Conservation (phyloP, 305 asterid genomes). For the Stenogyne calaminthoides region DNA sequence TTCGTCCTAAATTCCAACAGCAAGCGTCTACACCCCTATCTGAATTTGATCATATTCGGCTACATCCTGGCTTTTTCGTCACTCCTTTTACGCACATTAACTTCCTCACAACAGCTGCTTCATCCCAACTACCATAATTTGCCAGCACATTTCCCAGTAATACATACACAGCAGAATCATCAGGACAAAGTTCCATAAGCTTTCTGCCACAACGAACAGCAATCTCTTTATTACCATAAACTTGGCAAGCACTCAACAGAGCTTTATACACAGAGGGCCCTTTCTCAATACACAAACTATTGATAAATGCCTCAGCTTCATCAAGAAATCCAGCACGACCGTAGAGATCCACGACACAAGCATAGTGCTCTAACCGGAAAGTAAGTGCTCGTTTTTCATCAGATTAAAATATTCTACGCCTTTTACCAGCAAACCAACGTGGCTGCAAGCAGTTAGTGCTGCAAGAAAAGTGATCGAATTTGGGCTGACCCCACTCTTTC, state of each 20-base stretch:
- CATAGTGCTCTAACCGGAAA: slow-evolving; percentile 59
- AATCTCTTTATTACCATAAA: slow-evolving; percentile 61
- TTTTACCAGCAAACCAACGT: slow-evolving; percentile 56
- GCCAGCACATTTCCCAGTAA: slow-evolving; percentile 61
- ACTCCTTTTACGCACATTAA: slow-evolving; percentile 50
- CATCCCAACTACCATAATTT: slow-evolving; percentile 60
- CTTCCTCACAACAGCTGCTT: slow-evolving; percentile 52
- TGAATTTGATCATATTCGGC: slow-evolving; percentile 46
- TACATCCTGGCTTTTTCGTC: slow-evolving; percentile 55
- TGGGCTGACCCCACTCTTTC: slow-evolving; percentile 43
- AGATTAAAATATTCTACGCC: slow-evolving; percentile 55
- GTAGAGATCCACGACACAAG: slow-evolving; percentile 66
- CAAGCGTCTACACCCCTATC: too few relatives aligned
- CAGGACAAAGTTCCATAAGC: slow-evolving; percentile 57
- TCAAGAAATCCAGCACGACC: slow-evolving; percentile 58
- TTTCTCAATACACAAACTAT: slow-evolving; percentile 51
- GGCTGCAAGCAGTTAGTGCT: slow-evolving; percentile 64
- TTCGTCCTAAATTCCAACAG: too few relatives aligned
- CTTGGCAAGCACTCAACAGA: slow-evolving; percentile 52
- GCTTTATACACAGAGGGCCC: slow-evolving; percentile 54
- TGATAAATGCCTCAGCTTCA: slow-evolving; percentile 57
- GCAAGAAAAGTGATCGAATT: slow-evolving; percentile 57
- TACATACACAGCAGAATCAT: slow-evolving; percentile 58
- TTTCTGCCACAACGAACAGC: slow-evolving; percentile 49
- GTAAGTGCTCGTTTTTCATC: slow-evolving; percentile 48